A percentile compares a stretch with the other conserved stretches of the same genome.
Evolutionary conservation across 352 stramenopile genomes (phyloP).

Genomic region (Pythium scleroteichum): DNA sequence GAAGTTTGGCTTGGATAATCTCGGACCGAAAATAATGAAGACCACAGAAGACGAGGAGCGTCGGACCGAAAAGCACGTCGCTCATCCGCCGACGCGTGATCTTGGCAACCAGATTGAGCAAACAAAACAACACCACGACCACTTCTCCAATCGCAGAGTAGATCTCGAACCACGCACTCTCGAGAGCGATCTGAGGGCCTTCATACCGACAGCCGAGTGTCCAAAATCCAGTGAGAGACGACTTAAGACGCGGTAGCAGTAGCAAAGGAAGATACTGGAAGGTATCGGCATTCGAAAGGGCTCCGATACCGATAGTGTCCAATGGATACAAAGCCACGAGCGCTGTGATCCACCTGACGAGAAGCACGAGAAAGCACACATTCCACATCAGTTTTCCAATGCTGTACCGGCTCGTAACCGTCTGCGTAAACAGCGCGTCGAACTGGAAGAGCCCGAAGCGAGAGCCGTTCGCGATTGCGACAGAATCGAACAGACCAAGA

Average conservation of each 20-base stretch:
- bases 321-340: slow-evolving; percentile 4
- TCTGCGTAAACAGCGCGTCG: neutral
- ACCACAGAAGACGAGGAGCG: slow-evolving; percentile 26
- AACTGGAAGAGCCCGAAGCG: slow-evolving; percentile 31
- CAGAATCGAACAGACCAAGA: neutral
- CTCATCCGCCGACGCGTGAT: slow-evolving; percentile 27
- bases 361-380: slow-evolving; percentile 23
- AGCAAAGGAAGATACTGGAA: slow-evolving; percentile 21
- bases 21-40: slow-evolving; percentile 30
- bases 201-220: slow-evolving; percentile 34
- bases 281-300: slow-evolving; percentile 13
- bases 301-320: slow-evolving; percentile 18
- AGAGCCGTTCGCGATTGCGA: slow-evolving; percentile 24
- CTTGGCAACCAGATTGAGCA: slow-evolving; percentile 34
- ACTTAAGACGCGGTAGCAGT: slow-evolving; percentile 23
- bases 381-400: slow-evolving; percentile 33
- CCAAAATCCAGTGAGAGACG: slow-evolving; percentile 23
- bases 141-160: slow-evolving; percentile 32
- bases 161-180: slow-evolving; percentile 37
- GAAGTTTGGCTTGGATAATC: slow-evolving; percentile 13
- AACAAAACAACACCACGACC: slow-evolving; percentile 27
- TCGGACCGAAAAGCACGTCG: slow-evolving; percentile 34
- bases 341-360: slow-evolving; percentile 29
- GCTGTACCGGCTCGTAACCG: slow-evolving; percentile 26
- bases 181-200: slow-evolving; percentile 26